These are phyloP conservation scores for Magnaporthiopsis incrustans DNA, from an alignment of 2,329 filamentous ascomycete species.

Conservation along the genomic window DNA sequence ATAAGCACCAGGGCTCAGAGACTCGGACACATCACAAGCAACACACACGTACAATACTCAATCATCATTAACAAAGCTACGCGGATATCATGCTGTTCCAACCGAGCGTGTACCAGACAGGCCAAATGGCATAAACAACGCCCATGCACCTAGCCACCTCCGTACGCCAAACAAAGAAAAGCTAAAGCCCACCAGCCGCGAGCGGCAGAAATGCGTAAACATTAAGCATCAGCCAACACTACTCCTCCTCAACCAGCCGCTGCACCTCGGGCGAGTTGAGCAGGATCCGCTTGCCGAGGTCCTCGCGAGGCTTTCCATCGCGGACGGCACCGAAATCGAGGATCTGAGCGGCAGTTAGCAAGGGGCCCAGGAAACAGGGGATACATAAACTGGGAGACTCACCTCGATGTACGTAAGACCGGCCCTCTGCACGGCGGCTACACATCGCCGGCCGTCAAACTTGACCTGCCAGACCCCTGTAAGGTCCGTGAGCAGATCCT, in stretches of 20 bases:
- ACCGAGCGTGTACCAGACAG: conserved; percentile 5
- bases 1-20: too few species aligned
- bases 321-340: conserved; percentile 93
- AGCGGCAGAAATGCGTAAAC: background rate
- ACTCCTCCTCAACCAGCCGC: conserved; percentile 37
- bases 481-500: conserved; percentile 85
- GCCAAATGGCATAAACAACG: background rate
- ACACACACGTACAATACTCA: background rate
- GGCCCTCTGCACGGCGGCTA: conserved; percentile 91
- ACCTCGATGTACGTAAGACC: conserved; percentile 94
- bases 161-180: background rate
- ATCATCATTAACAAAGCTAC: background rate
- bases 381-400: too few species aligned
- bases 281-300: conserved; percentile 73
- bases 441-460: conserved; percentile 90
- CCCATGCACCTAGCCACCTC: background rate
- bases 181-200: too few species aligned
- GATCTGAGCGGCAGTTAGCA: conserved; percentile 69
- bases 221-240: background rate
- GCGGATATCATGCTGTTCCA: background rate
- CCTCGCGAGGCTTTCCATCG: conserved; percentile 70
- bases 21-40: too few species aligned
- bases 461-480: conserved; percentile 99
- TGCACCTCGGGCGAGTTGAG: conserved; percentile 49
- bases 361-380: too few species aligned